Evolutionary conservation across 768 basidiomycete species (phyloP).

Genomic region (Mrakia hoshinonis): DNA sequence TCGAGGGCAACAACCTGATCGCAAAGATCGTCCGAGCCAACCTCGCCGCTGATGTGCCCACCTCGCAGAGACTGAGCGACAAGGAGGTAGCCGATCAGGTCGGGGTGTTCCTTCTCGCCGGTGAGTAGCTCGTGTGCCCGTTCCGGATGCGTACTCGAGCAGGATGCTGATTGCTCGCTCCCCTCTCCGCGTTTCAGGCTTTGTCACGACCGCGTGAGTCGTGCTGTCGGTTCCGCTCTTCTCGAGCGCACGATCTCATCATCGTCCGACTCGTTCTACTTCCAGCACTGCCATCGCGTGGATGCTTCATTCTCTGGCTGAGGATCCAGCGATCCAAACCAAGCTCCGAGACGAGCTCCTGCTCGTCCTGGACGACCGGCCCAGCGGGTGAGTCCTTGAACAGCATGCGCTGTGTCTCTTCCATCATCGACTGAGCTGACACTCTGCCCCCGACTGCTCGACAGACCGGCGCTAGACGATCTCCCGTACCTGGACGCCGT

Average conservation of each 20-base stretch:
- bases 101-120: constrained; percentile 65
- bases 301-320: constrained; percentile 64
- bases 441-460: background rate
- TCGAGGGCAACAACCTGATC: background rate
- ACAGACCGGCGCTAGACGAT: background rate
- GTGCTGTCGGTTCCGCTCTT: background rate
- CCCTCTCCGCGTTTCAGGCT: constrained; percentile 32
- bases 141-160: background rate
- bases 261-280: constrained; percentile 45
- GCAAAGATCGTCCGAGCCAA: constrained; percentile 61
- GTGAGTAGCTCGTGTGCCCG: background rate
- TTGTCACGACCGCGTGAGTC: constrained; percentile 34
- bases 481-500: constrained; percentile 18
- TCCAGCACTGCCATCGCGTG: constrained; percentile 78
- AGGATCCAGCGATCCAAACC: constrained; percentile 57
- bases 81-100: constrained; percentile 77
- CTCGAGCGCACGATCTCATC: constrained; percentile 27
- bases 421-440: background rate
- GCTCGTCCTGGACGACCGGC: constrained; percentile 39
- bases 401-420: no score
- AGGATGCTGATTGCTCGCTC: constrained; percentile 36
- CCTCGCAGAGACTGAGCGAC: constrained; percentile 66
- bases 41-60: constrained; percentile 48
- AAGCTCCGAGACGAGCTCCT: constrained; percentile 63
- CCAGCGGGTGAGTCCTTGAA: constrained; percentile 35